Conservation (phyloP, 2,329 filamentous ascomycete species). For the Nemania sp. region DNA sequence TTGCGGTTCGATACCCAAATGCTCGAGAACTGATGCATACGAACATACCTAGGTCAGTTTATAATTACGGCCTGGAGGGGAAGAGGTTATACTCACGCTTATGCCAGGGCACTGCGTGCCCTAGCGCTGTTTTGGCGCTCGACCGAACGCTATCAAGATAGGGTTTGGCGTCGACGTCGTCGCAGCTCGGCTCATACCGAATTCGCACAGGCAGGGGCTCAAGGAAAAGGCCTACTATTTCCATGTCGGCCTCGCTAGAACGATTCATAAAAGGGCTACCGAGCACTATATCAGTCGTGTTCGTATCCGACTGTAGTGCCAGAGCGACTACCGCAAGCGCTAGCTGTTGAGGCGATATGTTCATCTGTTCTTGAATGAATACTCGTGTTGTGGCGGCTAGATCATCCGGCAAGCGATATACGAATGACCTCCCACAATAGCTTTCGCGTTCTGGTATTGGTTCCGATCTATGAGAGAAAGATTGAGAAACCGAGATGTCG, state of each 20-base stretch:
- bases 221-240: constrained; percentile 7
- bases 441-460: neutral
- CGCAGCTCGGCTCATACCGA: neutral
- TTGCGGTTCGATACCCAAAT: neutral
- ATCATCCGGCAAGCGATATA: neutral
- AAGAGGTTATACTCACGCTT: neutral
- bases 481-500: neutral
- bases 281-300: neutral
- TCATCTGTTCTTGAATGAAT: neutral
- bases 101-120: neutral
- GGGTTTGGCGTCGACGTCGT: neutral
- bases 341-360: constrained; percentile 2
- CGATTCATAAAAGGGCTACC: constrained; percentile 5
- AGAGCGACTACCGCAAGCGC: neutral
- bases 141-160: neutral
- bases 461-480: neutral
- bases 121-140: neutral
- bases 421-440: neutral
- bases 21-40: neutral
- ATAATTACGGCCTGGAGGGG: neutral
- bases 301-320: neutral
- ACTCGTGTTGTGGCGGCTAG: neutral
- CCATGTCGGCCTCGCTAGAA: neutral
- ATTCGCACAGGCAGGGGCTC: constrained; percentile 4
- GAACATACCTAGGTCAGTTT: neutral